Conservation (phyloP, 345 rosid species). For the Corymbia maculata region DNA sequence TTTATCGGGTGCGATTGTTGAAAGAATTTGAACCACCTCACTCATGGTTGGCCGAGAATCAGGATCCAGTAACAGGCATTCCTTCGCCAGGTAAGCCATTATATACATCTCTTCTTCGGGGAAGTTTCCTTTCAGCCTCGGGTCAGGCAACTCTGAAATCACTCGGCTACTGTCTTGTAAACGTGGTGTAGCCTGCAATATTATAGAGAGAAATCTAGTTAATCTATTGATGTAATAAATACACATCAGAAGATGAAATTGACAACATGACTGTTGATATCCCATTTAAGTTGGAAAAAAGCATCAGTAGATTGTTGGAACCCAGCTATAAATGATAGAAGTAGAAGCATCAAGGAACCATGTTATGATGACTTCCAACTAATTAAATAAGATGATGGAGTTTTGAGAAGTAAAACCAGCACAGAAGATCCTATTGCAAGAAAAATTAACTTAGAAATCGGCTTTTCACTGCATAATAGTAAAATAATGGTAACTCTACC, state of each 20-base stretch:
- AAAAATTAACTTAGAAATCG: not conserved
- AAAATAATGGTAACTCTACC: conserved; percentile 28
- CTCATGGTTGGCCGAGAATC: conserved; percentile 93
- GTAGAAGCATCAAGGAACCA: not conserved
- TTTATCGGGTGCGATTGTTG: conserved; percentile 68
- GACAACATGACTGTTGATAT: not conserved
- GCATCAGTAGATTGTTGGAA: not conserved
- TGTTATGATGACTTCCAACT: not conserved
- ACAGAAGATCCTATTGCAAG: not conserved
- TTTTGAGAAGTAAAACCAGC: not conserved
- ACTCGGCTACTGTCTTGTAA: conserved; percentile 62
- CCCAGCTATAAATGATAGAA: not conserved
- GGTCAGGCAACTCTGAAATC: conserved; percentile 72
- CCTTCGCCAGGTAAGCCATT: conserved; percentile 93
- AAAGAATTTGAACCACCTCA: conserved; percentile 95
- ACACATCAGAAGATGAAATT: not conserved
- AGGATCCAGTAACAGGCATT: conserved; percentile 84
- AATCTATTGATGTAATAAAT: not conserved
- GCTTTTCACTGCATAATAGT: not conserved
- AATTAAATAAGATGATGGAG: not conserved
- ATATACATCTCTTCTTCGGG: conserved; percentile 83
- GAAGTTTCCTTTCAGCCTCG: conserved; percentile 56
- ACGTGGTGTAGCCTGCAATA: conserved; percentile 66
- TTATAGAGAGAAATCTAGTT: not conserved
- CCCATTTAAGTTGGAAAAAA: not conserved